phyloP scores from a whole-genome alignment of 1,284 basidiomycete species.

The Xerocomus amazonicus region DNA sequence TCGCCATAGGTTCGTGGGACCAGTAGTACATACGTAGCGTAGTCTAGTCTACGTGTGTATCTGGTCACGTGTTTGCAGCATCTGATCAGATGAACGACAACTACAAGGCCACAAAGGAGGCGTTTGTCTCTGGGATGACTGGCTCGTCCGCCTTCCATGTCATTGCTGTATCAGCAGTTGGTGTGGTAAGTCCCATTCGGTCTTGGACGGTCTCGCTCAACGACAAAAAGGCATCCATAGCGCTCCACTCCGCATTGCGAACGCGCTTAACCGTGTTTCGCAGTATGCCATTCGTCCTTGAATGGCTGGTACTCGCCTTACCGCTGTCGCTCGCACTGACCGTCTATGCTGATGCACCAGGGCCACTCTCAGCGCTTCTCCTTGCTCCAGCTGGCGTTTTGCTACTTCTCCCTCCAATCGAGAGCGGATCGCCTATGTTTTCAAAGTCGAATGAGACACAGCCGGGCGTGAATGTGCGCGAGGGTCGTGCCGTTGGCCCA shows the following conservation, averaged over 20 bases:
- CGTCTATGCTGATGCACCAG: slow-evolving; percentile 58
- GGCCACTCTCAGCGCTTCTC: slow-evolving; percentile 50
- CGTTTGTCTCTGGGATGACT: slow-evolving; percentile 77
- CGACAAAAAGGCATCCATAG: slow-evolving; percentile 60
- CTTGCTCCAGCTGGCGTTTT: slow-evolving; percentile 43
- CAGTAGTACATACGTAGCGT: slow-evolving; percentile 22
- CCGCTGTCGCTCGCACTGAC: slow-evolving; percentile 84
- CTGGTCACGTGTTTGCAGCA: slow-evolving; percentile 12
- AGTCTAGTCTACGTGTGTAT: neutral
- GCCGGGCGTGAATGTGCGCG: slow-evolving; percentile 16
- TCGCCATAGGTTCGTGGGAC: slow-evolving; percentile 34
- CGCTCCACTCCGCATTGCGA: slow-evolving; percentile 58
- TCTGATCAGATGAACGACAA: slow-evolving; percentile 19
- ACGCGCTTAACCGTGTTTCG: slow-evolving; percentile 43
- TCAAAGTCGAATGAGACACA: slow-evolving; percentile 35
- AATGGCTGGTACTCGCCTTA: slow-evolving; percentile 66
- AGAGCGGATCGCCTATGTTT: slow-evolving; percentile 49
- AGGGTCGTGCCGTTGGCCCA: slow-evolving; percentile 9
- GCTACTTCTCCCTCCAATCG: slow-evolving; percentile 41
- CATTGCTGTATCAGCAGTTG: slow-evolving; percentile 70
- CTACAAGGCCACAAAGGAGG: slow-evolving; percentile 86
- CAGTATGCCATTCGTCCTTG: slow-evolving; percentile 43
- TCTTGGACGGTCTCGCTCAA: slow-evolving; percentile 1
- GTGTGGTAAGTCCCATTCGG: slow-evolving; percentile 53
- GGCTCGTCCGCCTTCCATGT: slow-evolving; percentile 77